Evolutionary conservation across 208 protist species (phyloP), one percentile per base, ranked within the genome.

Genomic region (Wallacemonas sp.): DNA sequence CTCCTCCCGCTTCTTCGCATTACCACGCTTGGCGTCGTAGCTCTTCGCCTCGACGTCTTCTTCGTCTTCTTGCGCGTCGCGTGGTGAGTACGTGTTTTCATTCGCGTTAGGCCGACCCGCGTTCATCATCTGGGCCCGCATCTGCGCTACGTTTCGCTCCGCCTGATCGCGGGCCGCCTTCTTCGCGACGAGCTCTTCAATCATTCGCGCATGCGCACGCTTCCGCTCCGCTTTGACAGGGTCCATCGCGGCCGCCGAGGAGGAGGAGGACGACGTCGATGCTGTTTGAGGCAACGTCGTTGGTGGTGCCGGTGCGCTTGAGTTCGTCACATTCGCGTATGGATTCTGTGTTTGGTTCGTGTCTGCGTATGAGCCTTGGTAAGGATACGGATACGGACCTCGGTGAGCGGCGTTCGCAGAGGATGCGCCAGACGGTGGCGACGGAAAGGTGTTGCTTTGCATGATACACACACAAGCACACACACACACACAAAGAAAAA

Each of bases 141-240:
- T 53, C 14, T 22, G 11, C 44, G 61, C 45, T 8, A 51, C 45
- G 27, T 46, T 66, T 4, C 11, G 19, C 61, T 6, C 42, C 8
- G 45, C 45, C 31, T 66, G 61, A 19, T 66, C 61, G 30, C 45
- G 45, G 6, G 45, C 61, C 11, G 51, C 61, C 28, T 66, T 47
- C 19, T 31, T 66, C 4, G 21, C 44, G 17, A 68, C 34, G 1
- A 77, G 61, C 15, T 55, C 22, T 17, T 46, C n/a, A 22, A 82
- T 44, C 61, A 72, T 70, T 42, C 72, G 58, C 11, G 26, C 22
- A 38, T 82, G 68, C 2, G n/a, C 26, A 17, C 51, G 51, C 30
- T 26, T 12, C 4, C 51, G 51, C 51, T 33, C 51, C 28, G 51
- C 51, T 31, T 58, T 58, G 51, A 21, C 51, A 6, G 51, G n/a